Conservation (phyloP, 73 alveolate genomes). For the Uronychia setigera region DNA sequence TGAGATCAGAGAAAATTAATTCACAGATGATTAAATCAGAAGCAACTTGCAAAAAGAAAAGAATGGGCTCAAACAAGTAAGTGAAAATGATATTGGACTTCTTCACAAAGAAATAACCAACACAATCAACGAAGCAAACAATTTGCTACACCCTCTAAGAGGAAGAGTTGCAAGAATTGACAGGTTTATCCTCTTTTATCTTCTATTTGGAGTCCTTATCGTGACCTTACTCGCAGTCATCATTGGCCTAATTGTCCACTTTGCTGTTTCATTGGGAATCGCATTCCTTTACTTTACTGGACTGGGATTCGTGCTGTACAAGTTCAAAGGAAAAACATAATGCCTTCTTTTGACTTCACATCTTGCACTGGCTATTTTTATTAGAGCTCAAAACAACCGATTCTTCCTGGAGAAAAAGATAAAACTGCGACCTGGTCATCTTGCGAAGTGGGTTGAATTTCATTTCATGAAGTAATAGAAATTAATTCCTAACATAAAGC, state of each 20-base stretch:
- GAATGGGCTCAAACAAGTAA: not conserved
- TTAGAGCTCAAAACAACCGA: conserved; percentile 1
- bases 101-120: not conserved
- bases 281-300: not conserved
- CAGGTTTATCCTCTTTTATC: conserved; percentile 3
- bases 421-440: conserved; percentile 9
- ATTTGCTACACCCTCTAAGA: not conserved
- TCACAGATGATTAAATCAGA: too few species aligned
- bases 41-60: not conserved
- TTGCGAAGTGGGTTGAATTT: conserved; percentile 2
- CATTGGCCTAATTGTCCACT: not conserved
- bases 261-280: not conserved
- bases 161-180: not conserved
- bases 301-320: not conserved
- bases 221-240: not conserved
- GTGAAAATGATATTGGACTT: not conserved
- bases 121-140: not conserved
- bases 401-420: not conserved
- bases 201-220: not conserved
- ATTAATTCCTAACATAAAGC: too few species aligned
- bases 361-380: not conserved
- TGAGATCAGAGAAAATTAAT: conserved; percentile 6
- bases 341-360: not conserved
- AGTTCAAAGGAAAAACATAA: not conserved
- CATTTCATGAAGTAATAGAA: too few species aligned